phyloP scores from a whole-genome alignment of 768 basidiomycete species.

The Tephrocybe sp. region DNA sequence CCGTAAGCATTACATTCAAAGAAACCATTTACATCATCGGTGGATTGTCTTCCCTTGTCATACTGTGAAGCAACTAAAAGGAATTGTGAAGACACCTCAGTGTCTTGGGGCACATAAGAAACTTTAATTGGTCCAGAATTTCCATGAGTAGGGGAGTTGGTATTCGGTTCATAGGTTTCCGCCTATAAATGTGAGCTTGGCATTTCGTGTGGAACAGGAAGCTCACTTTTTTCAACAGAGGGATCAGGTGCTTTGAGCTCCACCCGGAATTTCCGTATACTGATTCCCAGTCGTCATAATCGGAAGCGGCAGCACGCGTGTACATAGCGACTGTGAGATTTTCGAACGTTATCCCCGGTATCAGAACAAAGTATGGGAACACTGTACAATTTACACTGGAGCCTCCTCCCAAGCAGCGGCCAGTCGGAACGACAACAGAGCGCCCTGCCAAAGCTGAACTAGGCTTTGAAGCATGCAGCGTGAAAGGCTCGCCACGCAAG shows the following conservation, averaged over 20 bases:
- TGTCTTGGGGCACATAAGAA: conserved; percentile 36
- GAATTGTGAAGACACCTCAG: conserved; percentile 43
- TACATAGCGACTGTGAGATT: conserved; percentile 44
- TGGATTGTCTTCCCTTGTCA: conserved; percentile 42
- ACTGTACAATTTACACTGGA: conserved; percentile 57
- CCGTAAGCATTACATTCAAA: conserved; percentile 42
- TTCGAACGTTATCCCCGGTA: neutral
- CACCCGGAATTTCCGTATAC: conserved; percentile 55
- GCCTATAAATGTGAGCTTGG: conserved; percentile 23
- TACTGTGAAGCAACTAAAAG: conserved; percentile 42
- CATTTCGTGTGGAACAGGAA: neutral
- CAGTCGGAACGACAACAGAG: conserved; percentile 37
- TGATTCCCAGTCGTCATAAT: conserved; percentile 63
- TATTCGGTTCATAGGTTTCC: conserved; percentile 34
- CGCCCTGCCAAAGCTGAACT: conserved; percentile 43
- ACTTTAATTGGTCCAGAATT: conserved; percentile 47
- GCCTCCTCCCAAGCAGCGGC: conserved; percentile 58
- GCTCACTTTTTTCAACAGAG: conserved; percentile 55
- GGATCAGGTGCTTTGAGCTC: conserved; percentile 55
- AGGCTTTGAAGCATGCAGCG: conserved; percentile 40
- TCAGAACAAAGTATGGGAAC: neutral
- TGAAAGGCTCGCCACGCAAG: conserved; percentile 37
- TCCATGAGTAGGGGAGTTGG: conserved; percentile 38
- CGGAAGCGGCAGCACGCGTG: conserved; percentile 55
- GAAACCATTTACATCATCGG: conserved; percentile 50